phyloP scores from a whole-genome alignment of 352 stramenopile genomes.

The Phytopythium delawarense region DNA sequence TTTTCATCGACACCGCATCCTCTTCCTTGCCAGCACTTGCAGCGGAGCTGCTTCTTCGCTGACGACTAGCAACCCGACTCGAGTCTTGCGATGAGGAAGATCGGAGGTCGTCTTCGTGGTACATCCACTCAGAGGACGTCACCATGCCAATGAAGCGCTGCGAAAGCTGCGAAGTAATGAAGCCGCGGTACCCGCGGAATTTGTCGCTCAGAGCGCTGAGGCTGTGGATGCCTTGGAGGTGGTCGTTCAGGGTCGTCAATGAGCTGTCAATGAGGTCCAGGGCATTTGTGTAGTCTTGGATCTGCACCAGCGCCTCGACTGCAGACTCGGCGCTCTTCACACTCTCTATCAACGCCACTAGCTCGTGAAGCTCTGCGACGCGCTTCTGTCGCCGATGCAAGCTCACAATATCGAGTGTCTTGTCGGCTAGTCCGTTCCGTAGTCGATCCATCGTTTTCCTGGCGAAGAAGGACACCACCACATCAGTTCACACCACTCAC shows the following conservation, averaged over 20 bases:
- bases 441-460: slow-evolving; percentile 83
- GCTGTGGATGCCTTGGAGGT: slow-evolving; percentile 76
- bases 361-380: slow-evolving; percentile 75
- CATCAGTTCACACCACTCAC: not conserved
- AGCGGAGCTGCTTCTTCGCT: slow-evolving; percentile 5
- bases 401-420: slow-evolving; percentile 84
- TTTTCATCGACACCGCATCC: slow-evolving; percentile 23
- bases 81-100: not conserved
- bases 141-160: slow-evolving; percentile 77
- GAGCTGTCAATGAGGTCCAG: slow-evolving; percentile 77
- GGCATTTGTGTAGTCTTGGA: slow-evolving; percentile 76
- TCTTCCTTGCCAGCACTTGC: slow-evolving; percentile 26
- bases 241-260: slow-evolving; percentile 54
- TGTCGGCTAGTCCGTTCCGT: slow-evolving; percentile 73
- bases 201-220: slow-evolving; percentile 73
- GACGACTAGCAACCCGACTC: not conserved
- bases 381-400: slow-evolving; percentile 80
- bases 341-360: slow-evolving; percentile 81
- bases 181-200: slow-evolving; percentile 58
- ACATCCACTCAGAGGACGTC: slow-evolving; percentile 81
- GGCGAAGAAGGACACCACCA: not conserved
- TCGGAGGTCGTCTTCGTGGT: slow-evolving; percentile 44
- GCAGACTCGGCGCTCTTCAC: slow-evolving; percentile 82
- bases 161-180: slow-evolving; percentile 77
- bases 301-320: slow-evolving; percentile 81